phyloP scores from a whole-genome alignment of 2,329 filamentous ascomycete species.

The Aspergillus pseudoviridinutans region DNA sequence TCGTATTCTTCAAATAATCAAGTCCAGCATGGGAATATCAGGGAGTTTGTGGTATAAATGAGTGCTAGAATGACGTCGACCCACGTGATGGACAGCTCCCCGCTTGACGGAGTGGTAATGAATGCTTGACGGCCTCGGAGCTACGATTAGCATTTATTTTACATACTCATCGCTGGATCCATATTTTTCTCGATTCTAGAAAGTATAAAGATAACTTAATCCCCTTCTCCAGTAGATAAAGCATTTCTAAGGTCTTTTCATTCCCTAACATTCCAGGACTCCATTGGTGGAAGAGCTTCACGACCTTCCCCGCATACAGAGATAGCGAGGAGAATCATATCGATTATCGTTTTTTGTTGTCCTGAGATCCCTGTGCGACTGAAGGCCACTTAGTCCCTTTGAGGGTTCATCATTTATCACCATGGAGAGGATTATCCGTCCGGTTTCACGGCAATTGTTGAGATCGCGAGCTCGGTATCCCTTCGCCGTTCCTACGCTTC shows the following conservation, averaged over 20 bases:
- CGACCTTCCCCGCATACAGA: background rate
- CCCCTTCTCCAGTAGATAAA: background rate
- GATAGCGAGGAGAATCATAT: background rate
- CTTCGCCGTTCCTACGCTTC: conserved; percentile 30
- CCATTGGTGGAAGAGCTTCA: background rate
- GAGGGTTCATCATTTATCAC: background rate
- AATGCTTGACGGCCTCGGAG: background rate
- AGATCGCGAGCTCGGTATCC: conserved; percentile 33
- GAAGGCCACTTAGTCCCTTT: background rate
- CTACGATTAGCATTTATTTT: background rate
- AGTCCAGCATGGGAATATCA: background rate
- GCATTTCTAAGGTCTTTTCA: background rate
- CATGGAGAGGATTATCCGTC: conserved; percentile 35
- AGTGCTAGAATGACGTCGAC: conserved; percentile 7
- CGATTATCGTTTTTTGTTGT: background rate
- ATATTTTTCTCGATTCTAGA: background rate
- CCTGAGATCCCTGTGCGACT: background rate
- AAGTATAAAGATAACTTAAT: background rate
- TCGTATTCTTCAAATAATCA: background rate
- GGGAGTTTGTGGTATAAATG: background rate
- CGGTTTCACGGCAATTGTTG: conserved; percentile 34
- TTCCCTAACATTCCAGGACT: background rate
- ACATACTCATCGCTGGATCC: background rate
- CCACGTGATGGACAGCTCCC: conserved; percentile 16
- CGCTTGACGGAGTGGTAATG: conserved; percentile 2